Conservation (phyloP, 305 asterid species). For the Andrographis paniculata region DNA sequence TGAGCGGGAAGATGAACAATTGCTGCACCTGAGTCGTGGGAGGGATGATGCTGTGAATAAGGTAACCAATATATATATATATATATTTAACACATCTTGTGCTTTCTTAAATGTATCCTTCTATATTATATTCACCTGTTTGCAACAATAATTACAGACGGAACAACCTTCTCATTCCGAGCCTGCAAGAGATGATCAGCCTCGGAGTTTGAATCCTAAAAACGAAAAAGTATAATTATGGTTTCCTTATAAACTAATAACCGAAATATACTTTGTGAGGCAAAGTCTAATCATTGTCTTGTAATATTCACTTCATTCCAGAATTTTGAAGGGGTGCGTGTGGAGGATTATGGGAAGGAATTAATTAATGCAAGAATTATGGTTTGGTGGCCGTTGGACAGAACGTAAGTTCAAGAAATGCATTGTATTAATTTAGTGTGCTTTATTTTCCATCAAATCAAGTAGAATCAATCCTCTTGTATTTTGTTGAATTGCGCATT, state of each 20-base stretch:
- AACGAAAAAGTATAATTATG: slow-evolving; percentile 27
- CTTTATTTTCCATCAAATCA: slow-evolving; percentile 6
- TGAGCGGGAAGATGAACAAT: background rate
- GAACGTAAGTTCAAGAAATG: slow-evolving; percentile 29
- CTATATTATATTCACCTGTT: background rate
- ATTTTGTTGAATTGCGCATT: too few species aligned
- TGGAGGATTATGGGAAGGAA: slow-evolving; percentile 31
- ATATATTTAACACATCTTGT: background rate
- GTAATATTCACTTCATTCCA: slow-evolving; percentile 18
- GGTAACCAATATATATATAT: slow-evolving; percentile 21
- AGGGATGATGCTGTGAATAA: slow-evolving; percentile 14
- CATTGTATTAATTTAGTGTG: background rate
- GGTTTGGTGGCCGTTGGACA: slow-evolving; percentile 73
- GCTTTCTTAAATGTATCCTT: background rate
- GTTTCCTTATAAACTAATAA: slow-evolving; percentile 4
- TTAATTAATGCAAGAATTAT: slow-evolving; percentile 41
- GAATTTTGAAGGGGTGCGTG: slow-evolving; percentile 21
- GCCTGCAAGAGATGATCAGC: slow-evolving; percentile 9
- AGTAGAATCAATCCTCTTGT: slow-evolving; percentile 2
- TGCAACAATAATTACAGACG: slow-evolving; percentile 14
- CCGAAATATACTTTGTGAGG: background rate
- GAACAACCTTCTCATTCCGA: slow-evolving; percentile 4
- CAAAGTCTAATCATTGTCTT: slow-evolving; percentile 7
- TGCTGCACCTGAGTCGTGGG: too few species aligned
- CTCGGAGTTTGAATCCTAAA: slow-evolving; percentile 11